Conservation (phyloP, 176 grass and related monocot species). For the Ensete ventricosum region DNA sequence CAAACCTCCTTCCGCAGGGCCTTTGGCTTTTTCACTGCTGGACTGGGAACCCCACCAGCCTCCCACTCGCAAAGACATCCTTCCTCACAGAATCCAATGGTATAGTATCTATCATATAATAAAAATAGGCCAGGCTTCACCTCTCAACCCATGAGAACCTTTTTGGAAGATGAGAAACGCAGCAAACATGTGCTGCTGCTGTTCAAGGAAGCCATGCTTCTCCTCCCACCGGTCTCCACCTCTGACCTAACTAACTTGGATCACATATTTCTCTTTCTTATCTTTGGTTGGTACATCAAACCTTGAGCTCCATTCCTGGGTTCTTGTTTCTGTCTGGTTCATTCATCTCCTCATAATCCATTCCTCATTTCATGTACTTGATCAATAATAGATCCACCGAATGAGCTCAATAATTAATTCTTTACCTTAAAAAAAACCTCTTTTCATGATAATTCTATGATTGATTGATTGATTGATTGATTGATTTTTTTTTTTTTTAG, state of each 20-base stretch:
- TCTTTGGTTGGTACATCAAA: not conserved
- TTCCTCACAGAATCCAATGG: not conserved
- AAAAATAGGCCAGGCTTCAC: not conserved
- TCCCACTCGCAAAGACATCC: not conserved
- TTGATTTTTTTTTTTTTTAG: no score
- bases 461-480: no score
- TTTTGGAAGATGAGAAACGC: not conserved
- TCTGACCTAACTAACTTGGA: not conserved
- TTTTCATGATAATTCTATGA: no score
- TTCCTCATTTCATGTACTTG: no score
- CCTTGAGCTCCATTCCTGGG: not conserved
- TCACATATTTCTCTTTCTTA: not conserved
- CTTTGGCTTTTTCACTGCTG: not conserved
- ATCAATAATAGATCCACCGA: no score
- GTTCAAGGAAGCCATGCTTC: no score
- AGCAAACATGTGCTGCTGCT: not conserved
- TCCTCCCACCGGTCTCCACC: no score
- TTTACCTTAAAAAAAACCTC: no score
- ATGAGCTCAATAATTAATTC: no score
- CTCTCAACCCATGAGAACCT: not conserved
- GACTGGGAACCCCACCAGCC: not conserved
- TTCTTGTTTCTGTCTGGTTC: not conserved
- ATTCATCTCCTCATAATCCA: not conserved
- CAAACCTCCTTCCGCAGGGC: no score
- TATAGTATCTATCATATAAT: no score